These are phyloP conservation scores for Obelidium mucronatum DNA, from an alignment of 192 early-diverging fungal genomes.

Conservation along the genomic window DNA sequence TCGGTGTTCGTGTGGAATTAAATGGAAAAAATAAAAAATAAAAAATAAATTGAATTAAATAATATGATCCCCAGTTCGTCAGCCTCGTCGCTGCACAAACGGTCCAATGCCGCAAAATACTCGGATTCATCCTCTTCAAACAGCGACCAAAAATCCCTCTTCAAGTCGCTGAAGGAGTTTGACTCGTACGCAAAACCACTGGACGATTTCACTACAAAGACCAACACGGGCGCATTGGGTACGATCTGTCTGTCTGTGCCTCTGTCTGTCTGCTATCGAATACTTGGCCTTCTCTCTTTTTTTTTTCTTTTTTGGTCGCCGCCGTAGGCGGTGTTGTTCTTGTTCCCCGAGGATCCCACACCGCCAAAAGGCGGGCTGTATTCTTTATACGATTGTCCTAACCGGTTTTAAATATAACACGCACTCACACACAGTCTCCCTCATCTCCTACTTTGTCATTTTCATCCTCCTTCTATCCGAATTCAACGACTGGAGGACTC, in stretches of 20 bases:
- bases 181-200: conserved; percentile 92
- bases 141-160: conserved; percentile 12
- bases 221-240: conserved; percentile 79
- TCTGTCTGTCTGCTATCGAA: background rate
- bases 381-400: too few relatives aligned
- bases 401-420: too few relatives aligned
- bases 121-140: background rate
- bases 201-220: conserved; percentile 91
- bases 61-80: background rate
- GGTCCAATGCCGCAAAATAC: conserved; percentile 1
- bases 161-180: conserved; percentile 45
- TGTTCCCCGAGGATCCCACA: too few relatives aligned
- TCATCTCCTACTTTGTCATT: conserved; percentile 78
- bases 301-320: too few relatives aligned
- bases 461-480: conserved; percentile 80
- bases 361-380: too few relatives aligned
- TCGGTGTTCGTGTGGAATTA: too few relatives aligned
- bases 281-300: too few relatives aligned
- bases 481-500: conserved; percentile 77
- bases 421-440: conserved; percentile 79
- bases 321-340: too few relatives aligned
- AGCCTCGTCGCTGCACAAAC: conserved; percentile 6
- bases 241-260: conserved; percentile 19
- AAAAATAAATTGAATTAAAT: too few relatives aligned
- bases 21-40: too few relatives aligned